Conservation (phyloP, 306 rosid genomes). For the Trifolium dubium region DNA sequence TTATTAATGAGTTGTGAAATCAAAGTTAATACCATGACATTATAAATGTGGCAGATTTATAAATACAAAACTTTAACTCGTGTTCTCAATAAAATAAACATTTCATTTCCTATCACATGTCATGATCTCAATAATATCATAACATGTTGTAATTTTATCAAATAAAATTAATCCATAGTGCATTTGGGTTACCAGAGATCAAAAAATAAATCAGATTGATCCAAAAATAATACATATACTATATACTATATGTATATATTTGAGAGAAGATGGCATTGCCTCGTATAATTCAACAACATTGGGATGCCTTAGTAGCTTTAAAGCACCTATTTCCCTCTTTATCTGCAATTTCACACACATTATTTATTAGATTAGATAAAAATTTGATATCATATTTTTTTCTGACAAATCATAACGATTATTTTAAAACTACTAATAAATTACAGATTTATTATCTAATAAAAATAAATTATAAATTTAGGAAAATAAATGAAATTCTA, state of each 20-base stretch:
- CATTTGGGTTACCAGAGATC: background rate
- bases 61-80: background rate
- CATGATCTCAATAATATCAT: background rate
- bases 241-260: background rate
- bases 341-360: conserved; percentile 61
- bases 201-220: background rate
- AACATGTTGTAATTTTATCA: background rate
- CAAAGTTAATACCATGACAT: background rate
- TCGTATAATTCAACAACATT: conserved; percentile 81
- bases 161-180: background rate
- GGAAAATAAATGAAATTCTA: background rate
- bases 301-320: conserved; percentile 88
- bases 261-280: conserved; percentile 47
- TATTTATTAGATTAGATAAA: background rate
- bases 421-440: background rate
- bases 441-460: too few species aligned
- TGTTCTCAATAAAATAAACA: background rate
- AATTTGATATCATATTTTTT: background rate
- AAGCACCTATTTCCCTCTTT: conserved; percentile 83
- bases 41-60: too few species aligned
- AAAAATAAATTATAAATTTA: too few species aligned
- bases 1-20: background rate
- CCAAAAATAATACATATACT: too few species aligned
- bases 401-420: background rate
- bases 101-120: background rate